phyloP scores from a whole-genome alignment of 2,329 filamentous ascomycete species.

The Fusarium mexicanum region DNA sequence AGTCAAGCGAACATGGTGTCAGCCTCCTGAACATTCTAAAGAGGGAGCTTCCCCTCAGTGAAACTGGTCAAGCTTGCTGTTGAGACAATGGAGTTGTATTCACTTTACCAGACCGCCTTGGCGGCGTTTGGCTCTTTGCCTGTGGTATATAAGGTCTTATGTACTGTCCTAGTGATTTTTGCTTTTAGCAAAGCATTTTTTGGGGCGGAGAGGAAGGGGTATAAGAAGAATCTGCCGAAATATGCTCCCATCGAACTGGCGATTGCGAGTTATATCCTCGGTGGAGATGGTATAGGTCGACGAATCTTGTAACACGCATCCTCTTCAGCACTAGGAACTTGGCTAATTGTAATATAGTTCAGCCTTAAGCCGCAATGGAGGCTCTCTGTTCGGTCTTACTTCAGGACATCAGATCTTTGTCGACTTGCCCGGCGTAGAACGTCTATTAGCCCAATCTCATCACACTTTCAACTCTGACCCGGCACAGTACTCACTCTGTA shows the following conservation, averaged over 20 bases:
- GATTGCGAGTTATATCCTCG: constrained; percentile 18
- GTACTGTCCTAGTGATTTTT: background rate
- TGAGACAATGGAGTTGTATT: background rate
- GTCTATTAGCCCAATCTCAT: constrained; percentile 18
- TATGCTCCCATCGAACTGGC: constrained; percentile 26
- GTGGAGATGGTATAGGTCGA: constrained; percentile 12
- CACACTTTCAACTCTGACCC: constrained; percentile 16
- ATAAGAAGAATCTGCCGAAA: background rate
- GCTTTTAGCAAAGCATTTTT: background rate
- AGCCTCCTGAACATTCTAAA: background rate
- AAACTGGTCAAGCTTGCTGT: background rate
- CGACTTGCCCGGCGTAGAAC: constrained; percentile 27
- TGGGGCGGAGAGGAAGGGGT: background rate
- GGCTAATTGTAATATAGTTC: background rate
- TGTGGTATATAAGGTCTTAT: background rate
- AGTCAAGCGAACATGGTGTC: background rate
- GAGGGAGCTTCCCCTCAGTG: background rate
- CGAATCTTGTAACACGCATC: constrained; percentile 14
- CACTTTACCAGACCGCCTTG: background rate
- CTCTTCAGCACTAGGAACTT: background rate
- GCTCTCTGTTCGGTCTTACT: constrained; percentile 37
- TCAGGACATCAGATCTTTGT: constrained; percentile 27
- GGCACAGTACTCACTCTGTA: constrained; percentile 23
- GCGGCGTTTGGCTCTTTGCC: background rate
- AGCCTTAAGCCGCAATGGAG: constrained; percentile 9